Evolutionary conservation across 108 stramenopile genomes (phyloP).

Genomic region (Mediolabrus comicus): DNA sequence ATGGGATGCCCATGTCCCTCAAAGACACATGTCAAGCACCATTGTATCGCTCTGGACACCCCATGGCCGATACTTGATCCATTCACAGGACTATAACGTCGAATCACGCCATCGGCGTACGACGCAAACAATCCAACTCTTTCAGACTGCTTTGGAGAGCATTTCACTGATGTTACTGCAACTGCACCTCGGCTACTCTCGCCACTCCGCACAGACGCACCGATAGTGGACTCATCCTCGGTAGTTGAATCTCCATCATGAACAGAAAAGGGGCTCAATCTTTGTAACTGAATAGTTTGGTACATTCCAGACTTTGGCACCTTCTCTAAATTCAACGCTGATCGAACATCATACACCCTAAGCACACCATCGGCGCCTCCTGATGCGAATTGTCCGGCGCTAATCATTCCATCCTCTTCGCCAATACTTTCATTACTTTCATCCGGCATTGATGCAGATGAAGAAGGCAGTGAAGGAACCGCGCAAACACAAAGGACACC

Average conservation of each 20-base stretch:
- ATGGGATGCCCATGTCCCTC: background rate
- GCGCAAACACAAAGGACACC: conserved; percentile 35
- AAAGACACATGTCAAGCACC: conserved; percentile 23
- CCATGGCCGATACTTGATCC: background rate
- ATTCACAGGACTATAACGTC: conserved; percentile 29
- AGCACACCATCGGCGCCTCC: conserved; percentile 26
- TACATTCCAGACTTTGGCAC: conserved; percentile 30
- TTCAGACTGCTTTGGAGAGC: conserved; percentile 1
- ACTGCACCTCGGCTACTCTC: background rate
- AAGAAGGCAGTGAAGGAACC: conserved; percentile 6
- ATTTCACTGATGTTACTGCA: conserved; percentile 23
- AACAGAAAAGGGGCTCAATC: background rate
- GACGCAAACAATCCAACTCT: conserved; percentile 16
- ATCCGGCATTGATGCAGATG: background rate
- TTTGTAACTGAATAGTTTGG: conserved; percentile 18
- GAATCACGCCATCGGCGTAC: conserved; percentile 23
- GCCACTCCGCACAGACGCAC: background rate
- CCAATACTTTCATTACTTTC: background rate
- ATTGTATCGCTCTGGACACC: conserved; percentile 23
- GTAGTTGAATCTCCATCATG: background rate
- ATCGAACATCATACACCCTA: conserved; percentile 26
- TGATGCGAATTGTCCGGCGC: conserved; percentile 27
- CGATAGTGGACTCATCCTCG: background rate
- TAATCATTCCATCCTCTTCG: background rate
- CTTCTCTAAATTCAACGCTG: conserved; percentile 19